Evolutionary conservation across 306 rosid genomes (phyloP).

Genomic region (Rosa persica): DNA sequence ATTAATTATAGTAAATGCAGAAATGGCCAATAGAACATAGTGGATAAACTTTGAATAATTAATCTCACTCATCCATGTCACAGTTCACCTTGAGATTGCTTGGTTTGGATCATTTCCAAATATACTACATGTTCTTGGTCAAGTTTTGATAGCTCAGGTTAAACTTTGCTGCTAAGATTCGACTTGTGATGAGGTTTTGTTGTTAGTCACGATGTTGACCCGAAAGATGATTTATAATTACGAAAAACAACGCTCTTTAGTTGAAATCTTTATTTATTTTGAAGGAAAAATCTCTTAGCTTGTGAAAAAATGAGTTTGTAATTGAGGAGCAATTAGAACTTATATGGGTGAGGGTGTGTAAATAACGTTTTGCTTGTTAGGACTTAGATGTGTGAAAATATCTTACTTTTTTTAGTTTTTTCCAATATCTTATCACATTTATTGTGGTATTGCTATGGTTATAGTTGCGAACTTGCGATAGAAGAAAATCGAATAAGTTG

Average conservation of each 20-base stretch:
- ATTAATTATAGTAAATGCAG: not conserved
- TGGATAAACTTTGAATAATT: not conserved
- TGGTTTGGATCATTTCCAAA: not conserved
- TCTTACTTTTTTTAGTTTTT: too few relatives aligned
- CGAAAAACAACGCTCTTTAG: too few relatives aligned
- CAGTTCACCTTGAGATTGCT: not conserved
- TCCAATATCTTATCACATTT: too few relatives aligned
- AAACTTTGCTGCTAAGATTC: conserved; percentile 17
- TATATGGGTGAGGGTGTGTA: too few relatives aligned
- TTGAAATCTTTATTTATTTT: too few relatives aligned
- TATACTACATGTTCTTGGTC: not conserved
- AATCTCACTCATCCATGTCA: not conserved
- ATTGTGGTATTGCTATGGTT: too few relatives aligned
- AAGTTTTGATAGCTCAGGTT: conserved; percentile 3
- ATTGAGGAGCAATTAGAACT: not conserved
- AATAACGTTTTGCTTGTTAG: too few relatives aligned
- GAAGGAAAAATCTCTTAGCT: too few relatives aligned
- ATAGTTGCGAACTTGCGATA: too few relatives aligned
- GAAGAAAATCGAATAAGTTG: too few relatives aligned
- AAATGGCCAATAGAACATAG: not conserved
- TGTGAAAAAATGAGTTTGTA: not conserved
- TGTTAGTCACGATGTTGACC: conserved; percentile 9
- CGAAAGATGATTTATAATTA: conserved; percentile 4
- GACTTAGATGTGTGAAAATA: too few relatives aligned
- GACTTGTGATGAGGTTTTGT: not conserved